A percentile compares a stretch with the other conserved stretches of the same genome.
Evolutionary conservation across 176 grass and related monocot species (phyloP).

Genomic region (Olyra latifolia): DNA sequence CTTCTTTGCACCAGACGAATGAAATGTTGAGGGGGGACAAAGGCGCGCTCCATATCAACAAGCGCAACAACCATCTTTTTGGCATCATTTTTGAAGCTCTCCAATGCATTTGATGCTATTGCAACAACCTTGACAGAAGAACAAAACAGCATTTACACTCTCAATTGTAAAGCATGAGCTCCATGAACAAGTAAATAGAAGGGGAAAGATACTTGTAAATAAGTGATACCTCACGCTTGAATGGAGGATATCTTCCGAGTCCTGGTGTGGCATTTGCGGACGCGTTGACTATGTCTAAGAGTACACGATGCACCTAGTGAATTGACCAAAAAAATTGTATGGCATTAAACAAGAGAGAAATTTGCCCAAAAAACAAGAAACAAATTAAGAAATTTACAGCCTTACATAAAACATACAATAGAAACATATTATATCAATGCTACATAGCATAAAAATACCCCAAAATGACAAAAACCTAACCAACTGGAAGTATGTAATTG

Average conservation of each 20-base stretch:
- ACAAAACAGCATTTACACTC: constrained; percentile 26
- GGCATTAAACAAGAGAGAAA: constrained; percentile 17
- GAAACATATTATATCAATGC: constrained; percentile 9
- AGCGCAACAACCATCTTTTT: constrained; percentile 97
- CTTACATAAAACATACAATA: constrained; percentile 7
- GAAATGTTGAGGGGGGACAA: constrained; percentile 95
- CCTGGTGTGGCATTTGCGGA: constrained; percentile 87
- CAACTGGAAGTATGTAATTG: constrained; percentile 8
- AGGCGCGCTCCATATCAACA: constrained; percentile 96
- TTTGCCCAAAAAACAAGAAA: background rate
- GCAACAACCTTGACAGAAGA: constrained; percentile 61
- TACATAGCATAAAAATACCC: background rate
- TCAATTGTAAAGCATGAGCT: constrained; percentile 32
- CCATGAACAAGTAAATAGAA: background rate
- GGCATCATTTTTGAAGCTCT: constrained; percentile 81
- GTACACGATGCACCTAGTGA: constrained; percentile 82
- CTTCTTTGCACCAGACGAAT: constrained; percentile 93
- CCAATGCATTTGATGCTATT: constrained; percentile 85
- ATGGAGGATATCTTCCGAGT: constrained; percentile 92
- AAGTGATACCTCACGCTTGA: constrained; percentile 86
- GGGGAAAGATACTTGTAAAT: background rate
- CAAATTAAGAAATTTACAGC: background rate
- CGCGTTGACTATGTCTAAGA: constrained; percentile 88
- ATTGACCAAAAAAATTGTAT: constrained; percentile 20
- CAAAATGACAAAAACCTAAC: background rate